Conservation (phyloP, 805 yeast genomes). For the Dipodascopsis tothii region DNA sequence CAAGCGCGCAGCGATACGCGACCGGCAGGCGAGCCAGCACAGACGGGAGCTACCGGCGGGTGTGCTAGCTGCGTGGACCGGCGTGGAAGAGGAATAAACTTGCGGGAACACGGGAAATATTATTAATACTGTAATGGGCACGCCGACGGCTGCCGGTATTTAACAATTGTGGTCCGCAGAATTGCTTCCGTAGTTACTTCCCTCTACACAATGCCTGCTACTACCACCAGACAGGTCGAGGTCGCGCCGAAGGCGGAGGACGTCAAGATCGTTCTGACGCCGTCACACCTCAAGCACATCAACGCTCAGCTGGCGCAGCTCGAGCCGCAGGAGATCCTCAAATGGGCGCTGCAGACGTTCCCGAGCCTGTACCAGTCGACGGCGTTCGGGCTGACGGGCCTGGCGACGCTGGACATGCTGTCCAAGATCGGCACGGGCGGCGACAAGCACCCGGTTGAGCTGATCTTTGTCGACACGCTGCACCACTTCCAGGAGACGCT, state of each 20-base stretch:
- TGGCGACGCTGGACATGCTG: slow-evolving; percentile 79
- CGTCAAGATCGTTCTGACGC: slow-evolving; percentile 33
- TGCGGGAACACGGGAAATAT: too few relatives aligned
- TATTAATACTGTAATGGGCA: too few relatives aligned
- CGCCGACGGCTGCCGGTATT: too few relatives aligned
- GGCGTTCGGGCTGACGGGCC: slow-evolving; percentile 89
- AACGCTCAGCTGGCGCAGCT: slow-evolving; percentile 52
- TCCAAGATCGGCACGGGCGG: slow-evolving; percentile 37
- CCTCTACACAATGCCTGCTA: too few relatives aligned
- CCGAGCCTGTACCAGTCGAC: slow-evolving; percentile 84
- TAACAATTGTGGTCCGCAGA: too few relatives aligned
- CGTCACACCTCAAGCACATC: slow-evolving; percentile 55
- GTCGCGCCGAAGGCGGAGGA: too few relatives aligned
- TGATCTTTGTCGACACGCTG: slow-evolving; percentile 81
- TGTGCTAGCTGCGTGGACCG: background rate
- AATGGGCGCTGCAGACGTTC: slow-evolving; percentile 78
- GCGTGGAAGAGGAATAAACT: background rate
- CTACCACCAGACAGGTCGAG: too few relatives aligned
- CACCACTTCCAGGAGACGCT: slow-evolving; percentile 93
- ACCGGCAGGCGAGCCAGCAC: background rate
- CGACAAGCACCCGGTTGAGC: slow-evolving; percentile 45
- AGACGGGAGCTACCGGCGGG: background rate
- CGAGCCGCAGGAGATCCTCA: slow-evolving; percentile 63
- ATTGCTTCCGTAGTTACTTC: too few relatives aligned
- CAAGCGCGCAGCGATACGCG: background rate